Evolutionary conservation across 768 basidiomycete species (phyloP), one percentile per base, ranked within the genome.

Genomic region (Boletus rubroflammeus): DNA sequence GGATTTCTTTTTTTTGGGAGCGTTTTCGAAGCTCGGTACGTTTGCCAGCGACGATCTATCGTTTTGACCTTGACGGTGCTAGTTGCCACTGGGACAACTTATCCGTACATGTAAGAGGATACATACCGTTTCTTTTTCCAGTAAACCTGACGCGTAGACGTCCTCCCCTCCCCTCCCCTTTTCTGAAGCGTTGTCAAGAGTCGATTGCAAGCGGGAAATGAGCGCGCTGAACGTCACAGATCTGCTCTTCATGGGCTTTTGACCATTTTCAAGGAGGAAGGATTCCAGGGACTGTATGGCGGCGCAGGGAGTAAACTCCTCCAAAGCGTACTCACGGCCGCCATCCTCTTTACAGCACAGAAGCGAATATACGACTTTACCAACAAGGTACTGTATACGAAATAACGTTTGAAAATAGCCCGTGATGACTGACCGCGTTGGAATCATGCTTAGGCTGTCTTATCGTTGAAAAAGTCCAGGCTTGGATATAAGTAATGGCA

Each of bases 1-100:
- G 78, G 96, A 99, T 67, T 89, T 93, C 72, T 98, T 99, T 77
- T 62, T 94, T 56, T 81, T 98, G n/a, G 96, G 96, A 2, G 97
- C 97, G 1, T 67, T 96, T 38, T 91, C 93, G 11, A 98, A 99
- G 70, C 81, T 98, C 8, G 80, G 89, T 89, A 65, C 11, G 79
- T 42, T 42, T 21, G 52, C 17, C 21, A 11, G 5, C 11, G 25
- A 19, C 29, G 43, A 35, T 15, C 17, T 26, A n/a, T 45, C 26
- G 41, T 53, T 26, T 28, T 31, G 38, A 51, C 26, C 19, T 11
- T 49, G 38, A 50, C 19, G 32, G 5, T 25, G 35, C 23, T 51
- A 82, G 80, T 78, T 52, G 78, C 80, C 21, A 81, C 80, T 2
- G 73, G 76, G 35, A 64, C 76, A 3, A 90, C 88, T 3, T 92